phyloP scores from a whole-genome alignment of 2,329 filamentous ascomycete genomes.

The Phialocephala sp. region DNA sequence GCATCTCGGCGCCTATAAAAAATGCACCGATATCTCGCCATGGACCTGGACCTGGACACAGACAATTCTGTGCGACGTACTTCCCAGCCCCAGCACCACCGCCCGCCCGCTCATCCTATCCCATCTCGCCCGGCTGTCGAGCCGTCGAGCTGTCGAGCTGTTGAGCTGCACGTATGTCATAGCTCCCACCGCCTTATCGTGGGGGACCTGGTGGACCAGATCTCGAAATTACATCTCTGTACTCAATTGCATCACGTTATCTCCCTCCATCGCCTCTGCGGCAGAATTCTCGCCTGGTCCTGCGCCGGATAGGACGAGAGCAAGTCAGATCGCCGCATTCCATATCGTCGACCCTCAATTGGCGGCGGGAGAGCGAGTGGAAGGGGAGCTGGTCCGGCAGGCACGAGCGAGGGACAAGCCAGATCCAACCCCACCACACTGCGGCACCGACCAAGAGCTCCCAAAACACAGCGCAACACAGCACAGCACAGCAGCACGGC shows the following conservation, averaged over 20 bases:
- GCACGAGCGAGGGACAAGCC: conserved; percentile 7
- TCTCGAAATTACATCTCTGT: not conserved
- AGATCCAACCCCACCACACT: conserved; percentile 5
- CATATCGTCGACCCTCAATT: conserved; percentile 11
- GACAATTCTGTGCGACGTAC: not conserved
- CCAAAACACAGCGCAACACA: conserved; percentile 7
- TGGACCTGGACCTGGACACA: not conserved
- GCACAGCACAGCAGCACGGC: not conserved
- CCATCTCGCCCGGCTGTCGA: not conserved
- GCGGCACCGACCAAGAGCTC: conserved; percentile 5
- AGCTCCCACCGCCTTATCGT: conserved; percentile 26
- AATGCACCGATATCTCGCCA: not conserved
- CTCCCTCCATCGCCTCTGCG: not conserved
- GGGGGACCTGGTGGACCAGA: conserved; percentile 15
- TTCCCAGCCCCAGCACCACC: not conserved
- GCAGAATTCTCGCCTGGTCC: not conserved
- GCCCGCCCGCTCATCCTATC: not conserved
- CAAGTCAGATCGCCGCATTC: conserved; percentile 5
- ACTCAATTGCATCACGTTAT: conserved; percentile 21
- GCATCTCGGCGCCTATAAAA: conserved; percentile 10
- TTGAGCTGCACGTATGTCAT: conserved; percentile 22
- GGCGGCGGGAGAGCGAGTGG: not conserved
- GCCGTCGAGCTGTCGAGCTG: not conserved
- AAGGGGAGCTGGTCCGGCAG: conserved; percentile 12
- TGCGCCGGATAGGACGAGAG: too few relatives aligned